Evolutionary conservation across 2,329 filamentous ascomycete species (phyloP).

Genomic region (Teratosphaeria nubilosa): DNA sequence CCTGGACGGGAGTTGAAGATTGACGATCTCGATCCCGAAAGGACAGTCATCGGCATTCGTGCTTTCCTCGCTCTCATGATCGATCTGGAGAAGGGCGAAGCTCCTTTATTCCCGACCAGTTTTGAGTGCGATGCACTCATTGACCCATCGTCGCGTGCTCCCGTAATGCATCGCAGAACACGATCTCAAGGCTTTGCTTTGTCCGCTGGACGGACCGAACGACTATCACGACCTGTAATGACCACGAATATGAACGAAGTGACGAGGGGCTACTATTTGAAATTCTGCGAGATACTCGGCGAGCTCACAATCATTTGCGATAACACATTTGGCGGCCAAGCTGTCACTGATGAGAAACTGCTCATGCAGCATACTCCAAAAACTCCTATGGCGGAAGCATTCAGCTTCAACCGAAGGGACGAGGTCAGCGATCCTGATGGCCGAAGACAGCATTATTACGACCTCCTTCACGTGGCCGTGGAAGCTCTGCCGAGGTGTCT

Average conservation of each 20-base stretch:
- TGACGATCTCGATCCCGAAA: conserved; percentile 88
- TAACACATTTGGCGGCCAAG: conserved; percentile 93
- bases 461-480: conserved; percentile 87
- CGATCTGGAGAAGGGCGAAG: conserved; percentile 77
- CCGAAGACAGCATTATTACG: conserved; percentile 89
- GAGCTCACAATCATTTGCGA: conserved; percentile 96
- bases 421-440: conserved; percentile 64
- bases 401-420: conserved; percentile 78
- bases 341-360: conserved; percentile 91
- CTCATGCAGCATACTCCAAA: conserved; percentile 63
- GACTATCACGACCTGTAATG: conserved; percentile 54
- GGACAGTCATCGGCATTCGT: conserved; percentile 93
- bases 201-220: conserved; percentile 47
- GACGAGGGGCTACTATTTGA: conserved; percentile 73
- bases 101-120: conserved; percentile 73
- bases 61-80: conserved; percentile 89
- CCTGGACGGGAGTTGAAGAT: conserved; percentile 63
- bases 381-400: conserved; percentile 88
- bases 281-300: conserved; percentile 89
- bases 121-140: conserved; percentile 39
- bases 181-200: conserved; percentile 26
- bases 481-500: conserved; percentile 91
- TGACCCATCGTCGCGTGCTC: conserved; percentile 28
- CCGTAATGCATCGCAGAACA: conserved; percentile 25
- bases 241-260: conserved; percentile 58